phyloP scores from a whole-genome alignment of 345 rosid genomes.

The Dipteronia sinensis region DNA sequence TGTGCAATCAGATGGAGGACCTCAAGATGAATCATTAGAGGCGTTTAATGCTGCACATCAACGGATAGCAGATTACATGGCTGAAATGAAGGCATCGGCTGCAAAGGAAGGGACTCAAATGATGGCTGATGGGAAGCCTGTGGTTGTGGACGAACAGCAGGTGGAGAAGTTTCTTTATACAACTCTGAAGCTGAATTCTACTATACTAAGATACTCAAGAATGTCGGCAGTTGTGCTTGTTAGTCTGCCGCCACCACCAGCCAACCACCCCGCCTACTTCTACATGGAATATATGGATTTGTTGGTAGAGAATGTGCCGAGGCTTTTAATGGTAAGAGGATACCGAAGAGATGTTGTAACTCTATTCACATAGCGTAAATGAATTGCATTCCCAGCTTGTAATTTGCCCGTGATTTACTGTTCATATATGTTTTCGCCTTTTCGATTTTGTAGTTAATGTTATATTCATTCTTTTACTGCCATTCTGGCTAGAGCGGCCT shows the following conservation, averaged over 20 bases:
- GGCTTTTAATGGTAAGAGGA: conserved; percentile 97
- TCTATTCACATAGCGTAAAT: conserved; percentile 67
- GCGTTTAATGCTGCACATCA: conserved; percentile 75
- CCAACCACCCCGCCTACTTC: conserved; percentile 84
- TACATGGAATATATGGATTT: conserved; percentile 99
- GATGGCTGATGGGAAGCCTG: conserved; percentile 83
- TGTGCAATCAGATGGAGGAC: conserved; percentile 53
- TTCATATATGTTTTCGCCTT: conserved; percentile 25
- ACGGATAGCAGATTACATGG: conserved; percentile 64
- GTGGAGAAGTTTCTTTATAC: conserved; percentile 85
- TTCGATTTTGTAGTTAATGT: conserved; percentile 22
- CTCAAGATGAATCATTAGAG: conserved; percentile 75
- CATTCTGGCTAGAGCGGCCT: conserved; percentile 7
- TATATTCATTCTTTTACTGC: conserved; percentile 39
- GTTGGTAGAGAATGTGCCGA: conserved; percentile 90
- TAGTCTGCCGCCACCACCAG: conserved; percentile 77
- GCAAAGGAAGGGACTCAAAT: conserved; percentile 40
- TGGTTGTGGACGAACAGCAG: conserved; percentile 77
- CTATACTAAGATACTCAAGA: conserved; percentile 73
- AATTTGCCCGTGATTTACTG: conserved; percentile 15
- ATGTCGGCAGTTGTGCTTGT: conserved; percentile 96
- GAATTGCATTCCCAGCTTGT: conserved; percentile 9
- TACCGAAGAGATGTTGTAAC: conserved; percentile 98
- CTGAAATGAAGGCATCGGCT: conserved; percentile 62
- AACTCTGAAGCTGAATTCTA: conserved; percentile 78